Base-by-base conservation (phyloP, 177 flowering plant species). In the Telopea speciosissima region DNA sequence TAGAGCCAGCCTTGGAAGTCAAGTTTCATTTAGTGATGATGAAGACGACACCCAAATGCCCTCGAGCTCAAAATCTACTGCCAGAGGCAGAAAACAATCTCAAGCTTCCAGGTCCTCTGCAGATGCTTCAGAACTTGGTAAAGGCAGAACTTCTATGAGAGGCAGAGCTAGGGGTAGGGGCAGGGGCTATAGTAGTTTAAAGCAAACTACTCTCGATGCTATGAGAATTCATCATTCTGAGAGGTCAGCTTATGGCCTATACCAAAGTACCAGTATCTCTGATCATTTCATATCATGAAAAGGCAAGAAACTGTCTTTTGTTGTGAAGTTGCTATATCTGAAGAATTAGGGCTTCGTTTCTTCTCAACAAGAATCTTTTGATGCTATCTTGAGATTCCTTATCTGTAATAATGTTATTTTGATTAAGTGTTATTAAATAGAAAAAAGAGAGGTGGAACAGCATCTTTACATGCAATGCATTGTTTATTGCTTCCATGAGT, bases 131-230 rank as follows among this genome's bases (percentile, higher is more conserved):
- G 86, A 77, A 75, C 65, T 21, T 58, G 82, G 71, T 82, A 82
- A 68, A 81, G 67, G 72, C 68, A 80, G 77, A 78, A 78, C 86
- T 64, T 71, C 95, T 64, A 78, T 87, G 61, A 85, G 93, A 78
- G 96, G 99, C 71, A 87, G 79, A 71, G 81, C 91, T 9, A 83
- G 31, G 31, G 4, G 4, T 28, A 28, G 91, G 63, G 91, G 87
- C 33, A 80, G 87, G 68, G 86, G 80, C 21, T 63, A 90, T 16
- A 81, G 76, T 74, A 81, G 71, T 76, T 77, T 96, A 77, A 96
- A 89, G 85, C 99, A 96, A 82, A 90, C 93, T 26, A 93, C 98
- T 65, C 90, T 96, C 67, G 93, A 93, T 81, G 44, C 80, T 74
- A 42, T 88, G 68, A 84, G 85, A 25, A 81, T 85, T 67, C 96